Evolutionary conservation across 1,284 basidiomycete species (phyloP).

Genomic region (Irpex rosettiformis): DNA sequence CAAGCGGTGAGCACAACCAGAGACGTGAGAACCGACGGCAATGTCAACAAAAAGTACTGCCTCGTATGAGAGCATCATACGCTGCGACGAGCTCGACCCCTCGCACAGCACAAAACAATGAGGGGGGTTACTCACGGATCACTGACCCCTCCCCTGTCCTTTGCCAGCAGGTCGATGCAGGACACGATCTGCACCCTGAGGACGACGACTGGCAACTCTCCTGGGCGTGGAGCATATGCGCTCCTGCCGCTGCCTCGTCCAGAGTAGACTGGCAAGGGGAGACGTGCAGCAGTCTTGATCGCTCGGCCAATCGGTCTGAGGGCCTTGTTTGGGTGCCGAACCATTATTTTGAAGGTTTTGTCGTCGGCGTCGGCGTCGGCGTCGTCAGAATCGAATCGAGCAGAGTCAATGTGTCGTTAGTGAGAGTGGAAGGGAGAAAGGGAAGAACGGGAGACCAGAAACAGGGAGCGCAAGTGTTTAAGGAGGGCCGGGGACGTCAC

Average conservation of each 20-base stretch:
- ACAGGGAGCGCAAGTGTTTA: no score
- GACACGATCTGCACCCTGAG: conserved; percentile 65
- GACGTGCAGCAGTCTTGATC: conserved; percentile 39
- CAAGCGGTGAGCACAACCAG: background rate
- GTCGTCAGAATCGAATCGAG: no score
- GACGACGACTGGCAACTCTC: conserved; percentile 62
- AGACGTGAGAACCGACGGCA: background rate
- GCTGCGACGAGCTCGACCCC: background rate
- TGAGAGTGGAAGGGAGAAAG: no score
- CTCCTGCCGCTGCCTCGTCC: conserved; percentile 34
- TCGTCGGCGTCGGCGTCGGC: no score
- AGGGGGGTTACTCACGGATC: conserved; percentile 59
- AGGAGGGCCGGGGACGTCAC: no score
- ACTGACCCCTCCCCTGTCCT: conserved; percentile 62
- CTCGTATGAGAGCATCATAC: background rate
- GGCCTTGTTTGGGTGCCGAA: conserved; percentile 35
- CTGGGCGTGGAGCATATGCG: conserved; percentile 47
- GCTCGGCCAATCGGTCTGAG: conserved; percentile 42
- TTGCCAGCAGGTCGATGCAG: conserved; percentile 57
- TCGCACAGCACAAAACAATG: background rate
- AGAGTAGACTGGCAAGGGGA: conserved; percentile 40
- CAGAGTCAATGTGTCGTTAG: no score
- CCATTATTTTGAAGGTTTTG: no score
- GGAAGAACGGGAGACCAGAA: no score
- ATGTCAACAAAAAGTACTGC: background rate